Percentiles rank a stretch among this genome's conserved stretches.
Evolutionary conservation across 2,329 filamentous ascomycete genomes (phyloP).

Genomic region (Coniochaeta ligniaria): DNA sequence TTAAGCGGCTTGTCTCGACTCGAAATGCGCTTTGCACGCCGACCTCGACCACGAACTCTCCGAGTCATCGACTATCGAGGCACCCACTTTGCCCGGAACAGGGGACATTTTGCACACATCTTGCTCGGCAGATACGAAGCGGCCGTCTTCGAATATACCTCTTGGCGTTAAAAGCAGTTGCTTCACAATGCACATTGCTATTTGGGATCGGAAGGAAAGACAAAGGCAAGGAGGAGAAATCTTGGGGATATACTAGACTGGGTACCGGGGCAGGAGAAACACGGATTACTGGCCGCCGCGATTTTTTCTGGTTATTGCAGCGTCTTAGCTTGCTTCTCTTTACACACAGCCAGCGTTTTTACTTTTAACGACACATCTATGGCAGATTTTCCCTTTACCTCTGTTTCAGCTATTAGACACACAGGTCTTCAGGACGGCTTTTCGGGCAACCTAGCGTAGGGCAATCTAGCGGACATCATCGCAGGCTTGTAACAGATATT

Average conservation of each 20-base stretch:
- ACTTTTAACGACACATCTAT: neutral
- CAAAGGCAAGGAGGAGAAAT: neutral
- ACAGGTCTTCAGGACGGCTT: neutral
- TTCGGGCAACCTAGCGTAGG: neutral
- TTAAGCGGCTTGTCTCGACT: neutral
- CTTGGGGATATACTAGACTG: neutral
- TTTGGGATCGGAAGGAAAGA: neutral
- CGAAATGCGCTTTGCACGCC: neutral
- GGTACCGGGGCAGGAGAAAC: neutral
- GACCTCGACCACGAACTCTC: neutral
- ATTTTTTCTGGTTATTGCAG: neutral
- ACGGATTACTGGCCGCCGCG: neutral
- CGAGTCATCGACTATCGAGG: neutral
- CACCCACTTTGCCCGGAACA: neutral
- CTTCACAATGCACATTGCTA: neutral
- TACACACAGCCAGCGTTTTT: neutral
- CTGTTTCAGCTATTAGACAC: neutral
- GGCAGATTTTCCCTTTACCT: neutral
- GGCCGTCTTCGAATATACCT: neutral
- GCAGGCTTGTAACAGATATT: neutral
- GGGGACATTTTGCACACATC: neutral
- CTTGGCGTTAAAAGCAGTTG: neutral
- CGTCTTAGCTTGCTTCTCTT: neutral
- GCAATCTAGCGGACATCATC: neutral
- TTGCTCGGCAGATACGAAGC: neutral